Percentiles rank a stretch among this genome's conserved stretches.
These are phyloP conservation scores for Naganishia albida DNA, from an alignment of 1,284 basidiomycete genomes.

Conservation along the genomic window DNA sequence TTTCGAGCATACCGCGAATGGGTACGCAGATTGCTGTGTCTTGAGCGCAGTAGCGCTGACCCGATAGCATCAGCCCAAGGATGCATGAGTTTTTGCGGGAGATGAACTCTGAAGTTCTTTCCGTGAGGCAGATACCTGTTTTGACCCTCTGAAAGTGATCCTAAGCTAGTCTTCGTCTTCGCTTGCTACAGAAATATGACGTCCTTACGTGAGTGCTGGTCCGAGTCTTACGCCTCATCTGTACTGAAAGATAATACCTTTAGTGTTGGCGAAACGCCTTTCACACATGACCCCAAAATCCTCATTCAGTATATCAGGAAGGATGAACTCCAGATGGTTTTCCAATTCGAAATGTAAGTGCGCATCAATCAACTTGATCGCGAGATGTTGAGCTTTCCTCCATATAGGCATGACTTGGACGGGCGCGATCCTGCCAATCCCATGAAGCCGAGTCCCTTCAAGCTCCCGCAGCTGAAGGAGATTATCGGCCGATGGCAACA, in stretches of 20 bases:
- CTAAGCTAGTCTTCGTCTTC: no score
- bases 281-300: constrained; percentile 59
- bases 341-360: constrained; percentile 59
- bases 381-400: constrained; percentile 46
- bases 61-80: constrained; percentile 50
- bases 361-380: constrained; percentile 4
- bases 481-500: constrained; percentile 66
- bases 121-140: constrained; percentile 52
- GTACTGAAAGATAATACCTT: not conserved
- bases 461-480: constrained; percentile 62
- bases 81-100: constrained; percentile 70
- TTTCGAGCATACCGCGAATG: constrained; percentile 62
- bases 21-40: constrained; percentile 40
- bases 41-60: not conserved
- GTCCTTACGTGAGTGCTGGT: constrained; percentile 39
- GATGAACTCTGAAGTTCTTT: constrained; percentile 65
- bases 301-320: constrained; percentile 64
- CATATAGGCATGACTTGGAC: constrained; percentile 60
- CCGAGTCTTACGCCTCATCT: not conserved
- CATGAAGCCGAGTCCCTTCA: constrained; percentile 59
- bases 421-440: constrained; percentile 41
- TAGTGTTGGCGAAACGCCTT: constrained; percentile 49
- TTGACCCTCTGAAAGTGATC: not conserved
- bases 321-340: constrained; percentile 61
- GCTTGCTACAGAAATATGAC: constrained; percentile 34